phyloP scores from a whole-genome alignment of 352 stramenopile species.

The Phytophthora syringae region DNA sequence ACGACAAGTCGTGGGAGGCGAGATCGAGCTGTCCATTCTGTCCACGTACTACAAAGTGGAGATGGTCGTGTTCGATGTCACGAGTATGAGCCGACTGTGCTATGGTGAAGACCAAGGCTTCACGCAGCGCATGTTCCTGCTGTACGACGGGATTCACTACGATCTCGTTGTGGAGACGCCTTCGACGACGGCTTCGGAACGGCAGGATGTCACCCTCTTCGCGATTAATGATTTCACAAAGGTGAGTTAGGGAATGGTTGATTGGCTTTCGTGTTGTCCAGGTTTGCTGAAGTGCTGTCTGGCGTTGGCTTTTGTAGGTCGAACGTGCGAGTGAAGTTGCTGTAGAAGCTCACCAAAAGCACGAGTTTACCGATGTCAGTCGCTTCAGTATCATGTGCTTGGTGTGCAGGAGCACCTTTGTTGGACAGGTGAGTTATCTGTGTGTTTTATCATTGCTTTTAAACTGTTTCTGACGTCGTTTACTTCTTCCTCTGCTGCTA shows the following conservation, averaged over 20 bases:
- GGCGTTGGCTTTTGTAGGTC: constrained; percentile 37
- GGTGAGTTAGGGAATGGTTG: constrained; percentile 29
- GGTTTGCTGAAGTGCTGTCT: not conserved
- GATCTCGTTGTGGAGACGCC: constrained; percentile 76
- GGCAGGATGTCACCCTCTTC: constrained; percentile 71
- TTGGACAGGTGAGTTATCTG: constrained; percentile 61
- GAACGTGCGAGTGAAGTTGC: constrained; percentile 82
- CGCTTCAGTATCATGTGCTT: constrained; percentile 81
- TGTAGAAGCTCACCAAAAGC: constrained; percentile 85
- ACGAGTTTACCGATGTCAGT: constrained; percentile 81
- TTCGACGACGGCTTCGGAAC: constrained; percentile 51
- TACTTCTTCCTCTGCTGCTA: constrained; percentile 5
- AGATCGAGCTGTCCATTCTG: constrained; percentile 89
- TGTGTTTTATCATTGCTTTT: not conserved
- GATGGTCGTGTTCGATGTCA: constrained; percentile 88
- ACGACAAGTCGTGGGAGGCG: constrained; percentile 84
- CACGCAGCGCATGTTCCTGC: constrained; percentile 83
- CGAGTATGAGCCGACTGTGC: constrained; percentile 83
- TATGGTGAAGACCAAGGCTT: constrained; percentile 86
- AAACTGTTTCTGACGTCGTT: not conserved
- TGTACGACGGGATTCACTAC: constrained; percentile 90
- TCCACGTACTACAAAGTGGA: constrained; percentile 80
- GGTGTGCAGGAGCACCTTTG: constrained; percentile 66
- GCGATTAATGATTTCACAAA: constrained; percentile 88
- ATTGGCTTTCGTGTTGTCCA: not conserved